phyloP scores from a whole-genome alignment of 2,329 filamentous ascomycete species.

The Huntiella moniliformis region DNA sequence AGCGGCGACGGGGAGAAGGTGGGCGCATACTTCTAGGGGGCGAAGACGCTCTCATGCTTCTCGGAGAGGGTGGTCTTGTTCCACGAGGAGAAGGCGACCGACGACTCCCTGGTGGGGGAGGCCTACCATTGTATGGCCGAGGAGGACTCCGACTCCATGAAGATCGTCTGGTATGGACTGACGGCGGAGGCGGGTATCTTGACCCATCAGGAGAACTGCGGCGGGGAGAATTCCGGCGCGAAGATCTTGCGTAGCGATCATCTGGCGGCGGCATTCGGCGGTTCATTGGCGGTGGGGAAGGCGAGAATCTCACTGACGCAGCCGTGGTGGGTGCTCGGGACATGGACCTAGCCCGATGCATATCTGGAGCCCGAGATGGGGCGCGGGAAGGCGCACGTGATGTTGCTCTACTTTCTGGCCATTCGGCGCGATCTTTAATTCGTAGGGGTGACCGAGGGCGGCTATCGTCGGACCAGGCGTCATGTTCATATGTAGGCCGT shows the following conservation, averaged over 20 bases:
- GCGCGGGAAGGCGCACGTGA: not conserved
- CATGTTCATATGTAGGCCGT: not conserved
- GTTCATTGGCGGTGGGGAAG: conserved; percentile 1
- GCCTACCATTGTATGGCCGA: not conserved
- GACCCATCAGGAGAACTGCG: not conserved
- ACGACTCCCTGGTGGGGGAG: not conserved
- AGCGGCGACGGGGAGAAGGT: not conserved
- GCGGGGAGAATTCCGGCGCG: not conserved
- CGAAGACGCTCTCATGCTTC: not conserved
- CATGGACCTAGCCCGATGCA: conserved; percentile 1
- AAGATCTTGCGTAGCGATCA: not conserved
- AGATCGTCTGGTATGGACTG: not conserved
- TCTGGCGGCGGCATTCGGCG: not conserved
- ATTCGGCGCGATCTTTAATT: not conserved
- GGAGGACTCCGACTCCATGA: not conserved
- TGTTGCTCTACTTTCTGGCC: not conserved
- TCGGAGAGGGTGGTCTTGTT: not conserved
- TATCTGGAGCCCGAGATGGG: not conserved
- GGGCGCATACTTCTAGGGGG: not conserved
- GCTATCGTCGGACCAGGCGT: not conserved
- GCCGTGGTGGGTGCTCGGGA: conserved; percentile 2
- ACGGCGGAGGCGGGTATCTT: not conserved
- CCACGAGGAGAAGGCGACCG: not conserved
- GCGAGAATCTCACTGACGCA: conserved; percentile 6
- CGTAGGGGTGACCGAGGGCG: not conserved